Percentiles rank a stretch among this genome's conserved stretches.
Conservation (phyloP, 163 green algal species). For the Scenedesmus sp. region DNA sequence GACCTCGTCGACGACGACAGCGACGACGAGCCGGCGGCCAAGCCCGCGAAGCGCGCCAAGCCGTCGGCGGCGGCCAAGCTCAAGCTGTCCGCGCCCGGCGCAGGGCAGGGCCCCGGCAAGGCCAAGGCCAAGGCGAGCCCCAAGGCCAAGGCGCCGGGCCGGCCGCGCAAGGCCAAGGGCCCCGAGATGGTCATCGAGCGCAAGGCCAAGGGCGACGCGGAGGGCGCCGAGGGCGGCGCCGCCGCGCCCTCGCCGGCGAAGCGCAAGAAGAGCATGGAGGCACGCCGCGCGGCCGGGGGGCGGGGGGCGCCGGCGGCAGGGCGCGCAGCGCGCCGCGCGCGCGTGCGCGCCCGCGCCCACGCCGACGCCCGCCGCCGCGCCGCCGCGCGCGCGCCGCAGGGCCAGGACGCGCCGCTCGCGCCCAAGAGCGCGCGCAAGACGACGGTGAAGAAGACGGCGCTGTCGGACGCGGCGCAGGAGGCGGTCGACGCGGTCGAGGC, state of each 20-base stretch:
- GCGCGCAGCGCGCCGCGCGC: background rate
- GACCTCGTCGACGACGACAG: constrained; percentile 23
- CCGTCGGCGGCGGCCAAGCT: constrained; percentile 11
- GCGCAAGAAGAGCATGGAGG: constrained; percentile 42
- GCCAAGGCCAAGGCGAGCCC: constrained; percentile 12
- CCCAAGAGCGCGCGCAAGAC: constrained; percentile 23
- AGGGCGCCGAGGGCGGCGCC: background rate
- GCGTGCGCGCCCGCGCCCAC: no score
- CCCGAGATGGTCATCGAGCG: constrained; percentile 39
- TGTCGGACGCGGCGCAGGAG: constrained; percentile 41
- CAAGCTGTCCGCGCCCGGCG: constrained; percentile 4
- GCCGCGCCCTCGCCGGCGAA: no score
- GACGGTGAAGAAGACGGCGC: background rate
- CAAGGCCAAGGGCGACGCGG: background rate
- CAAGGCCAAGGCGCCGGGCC: background rate
- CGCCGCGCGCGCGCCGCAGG: background rate
- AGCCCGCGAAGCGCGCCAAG: constrained; percentile 8
- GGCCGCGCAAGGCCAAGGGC: background rate
- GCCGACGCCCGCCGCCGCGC: no score
- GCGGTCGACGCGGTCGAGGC: constrained; percentile 71
- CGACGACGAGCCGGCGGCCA: constrained; percentile 22
- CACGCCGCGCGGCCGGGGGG: no score
- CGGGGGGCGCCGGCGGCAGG: background rate
- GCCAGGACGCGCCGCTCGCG: constrained; percentile 2
- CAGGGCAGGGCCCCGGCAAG: background rate